Evolutionary conservation across 192 early-diverging fungal species (phyloP).

Genomic region (Diversispora eburnea): DNA sequence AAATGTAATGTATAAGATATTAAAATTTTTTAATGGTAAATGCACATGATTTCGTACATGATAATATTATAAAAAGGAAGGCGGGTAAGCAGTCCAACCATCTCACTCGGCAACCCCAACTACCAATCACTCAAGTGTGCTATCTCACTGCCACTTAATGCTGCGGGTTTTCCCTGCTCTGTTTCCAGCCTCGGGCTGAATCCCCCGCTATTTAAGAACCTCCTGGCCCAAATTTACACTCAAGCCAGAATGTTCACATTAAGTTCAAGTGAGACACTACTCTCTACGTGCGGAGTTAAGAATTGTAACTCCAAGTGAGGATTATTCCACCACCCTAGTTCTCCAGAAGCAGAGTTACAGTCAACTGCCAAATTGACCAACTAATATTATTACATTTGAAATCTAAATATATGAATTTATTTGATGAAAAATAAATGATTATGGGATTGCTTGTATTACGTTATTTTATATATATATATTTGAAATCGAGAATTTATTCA

Average conservation of each 20-base stretch:
- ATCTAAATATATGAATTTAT: too few relatives aligned
- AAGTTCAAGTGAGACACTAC: constrained; percentile 43
- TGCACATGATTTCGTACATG: too few relatives aligned
- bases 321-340: constrained; percentile 22
- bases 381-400: neutral
- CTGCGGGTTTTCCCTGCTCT: constrained; percentile 49
- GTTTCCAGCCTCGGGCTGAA: constrained; percentile 44
- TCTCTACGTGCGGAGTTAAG: constrained; percentile 30
- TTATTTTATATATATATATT: too few relatives aligned
- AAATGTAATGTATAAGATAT: too few relatives aligned
- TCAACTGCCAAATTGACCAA: constrained; percentile 23
- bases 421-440: too few relatives aligned
- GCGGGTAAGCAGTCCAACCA: constrained; percentile 9
- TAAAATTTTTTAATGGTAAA: too few relatives aligned
- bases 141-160: constrained; percentile 41
- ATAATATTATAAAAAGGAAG: neutral
- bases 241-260: constrained; percentile 39
- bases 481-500: too few relatives aligned
- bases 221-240: constrained; percentile 34
- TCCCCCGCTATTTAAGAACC: constrained; percentile 39
- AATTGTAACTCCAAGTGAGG: constrained; percentile 10
- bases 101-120: constrained; percentile 20
- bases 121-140: constrained; percentile 37
- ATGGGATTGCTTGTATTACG: too few relatives aligned
- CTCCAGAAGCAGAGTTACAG: constrained; percentile 28